Evolutionary conservation across 2,329 filamentous ascomycete species (phyloP), one percentile per base, ranked within the genome.

Genomic region (Xylaria sp.): DNA sequence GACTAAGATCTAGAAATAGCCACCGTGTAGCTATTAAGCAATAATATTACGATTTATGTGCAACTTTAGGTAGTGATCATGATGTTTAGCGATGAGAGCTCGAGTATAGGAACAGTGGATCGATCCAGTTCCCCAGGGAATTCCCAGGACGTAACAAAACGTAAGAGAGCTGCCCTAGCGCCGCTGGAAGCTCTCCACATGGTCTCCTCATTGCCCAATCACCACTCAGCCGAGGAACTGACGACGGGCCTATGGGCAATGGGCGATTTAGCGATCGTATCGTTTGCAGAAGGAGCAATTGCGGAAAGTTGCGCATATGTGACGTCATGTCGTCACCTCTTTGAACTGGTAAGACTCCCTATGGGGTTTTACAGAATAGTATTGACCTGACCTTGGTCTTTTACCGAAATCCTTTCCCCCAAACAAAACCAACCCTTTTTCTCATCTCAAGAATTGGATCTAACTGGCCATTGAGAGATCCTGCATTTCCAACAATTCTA

Each of bases 271-370:
- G 61, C 50, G 39, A 13, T 32, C 6, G 50, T 6, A 28, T 52
- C 12, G 37, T 44, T 55, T 10, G 15, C 12, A 28, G 13, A 54
- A 52, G 20, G 20, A 13, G 37, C 34, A 10, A 9, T 37, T 54
- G 28, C 51, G 10, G 52, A 39, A 65, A 58, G 63, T 63, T 62
- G 67, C 63, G 54, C 61, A 32, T 61, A 20, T 2, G 70, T 72
- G 70, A 72, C 70, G 70, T 72, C 70, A 72, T 68, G 58, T 41
- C 54, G 6, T 37, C 55, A n/a, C 28, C 56, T 64, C 50, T 59
- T 51, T 13, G 39, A 52, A 52, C 39, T 9, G 37, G 66, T 18
- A 50, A 56, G 52, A 28, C 28, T 28, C 18, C 3, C 59, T 54
- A 59, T 61, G 51, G n/a, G 18, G 18, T 10, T 46, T 8, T 41